These are phyloP conservation scores for Amanita pseudoporphyria DNA, from an alignment of 768 basidiomycete genomes.

Conservation along the genomic window DNA sequence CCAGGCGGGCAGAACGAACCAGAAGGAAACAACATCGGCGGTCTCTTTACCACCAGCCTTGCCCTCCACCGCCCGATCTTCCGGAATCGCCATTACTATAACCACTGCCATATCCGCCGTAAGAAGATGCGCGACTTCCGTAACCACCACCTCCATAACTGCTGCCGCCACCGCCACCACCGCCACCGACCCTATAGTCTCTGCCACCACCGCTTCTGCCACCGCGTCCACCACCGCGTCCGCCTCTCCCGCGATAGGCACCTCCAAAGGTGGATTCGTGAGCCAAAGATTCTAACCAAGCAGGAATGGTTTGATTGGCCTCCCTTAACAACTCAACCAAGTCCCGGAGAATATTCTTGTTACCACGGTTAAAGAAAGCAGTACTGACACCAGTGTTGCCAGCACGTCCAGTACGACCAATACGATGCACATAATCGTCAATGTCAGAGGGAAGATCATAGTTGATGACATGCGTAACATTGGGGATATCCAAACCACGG, in stretches of 20 bases:
- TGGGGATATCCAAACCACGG: slow-evolving; percentile 97
- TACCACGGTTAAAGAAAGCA: slow-evolving; percentile 92
- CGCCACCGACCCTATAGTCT: slow-evolving; percentile 34
- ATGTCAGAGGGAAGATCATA: slow-evolving; percentile 98
- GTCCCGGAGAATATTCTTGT: slow-evolving; percentile 87
- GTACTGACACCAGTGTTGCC: slow-evolving; percentile 95
- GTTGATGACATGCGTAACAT: slow-evolving; percentile 97
- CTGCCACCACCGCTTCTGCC: slow-evolving; percentile 37
- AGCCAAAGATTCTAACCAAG: slow-evolving; percentile 82
- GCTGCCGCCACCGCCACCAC: slow-evolving; percentile 24
- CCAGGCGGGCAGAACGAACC: slow-evolving; percentile 10
- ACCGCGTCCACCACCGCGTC: slow-evolving; percentile 44
- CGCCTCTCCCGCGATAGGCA: slow-evolving; percentile 44
- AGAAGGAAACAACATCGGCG: not conserved
- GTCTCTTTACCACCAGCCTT: slow-evolving; percentile 36
- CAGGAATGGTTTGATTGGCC: slow-evolving; percentile 91
- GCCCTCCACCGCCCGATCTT: slow-evolving; percentile 21
- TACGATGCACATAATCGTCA: slow-evolving; percentile 98
- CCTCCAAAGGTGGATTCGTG: slow-evolving; percentile 71
- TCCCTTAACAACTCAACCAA: slow-evolving; percentile 90
- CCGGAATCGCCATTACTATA: slow-evolving; percentile 11
- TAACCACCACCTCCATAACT: slow-evolving; percentile 13
- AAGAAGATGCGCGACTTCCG: slow-evolving; percentile 15
- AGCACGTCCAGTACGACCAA: slow-evolving; percentile 96
- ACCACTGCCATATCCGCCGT: slow-evolving; percentile 13